Evolutionary conservation across 78 protist species (phyloP).

Genomic region (Chrysochromulina parva): DNA sequence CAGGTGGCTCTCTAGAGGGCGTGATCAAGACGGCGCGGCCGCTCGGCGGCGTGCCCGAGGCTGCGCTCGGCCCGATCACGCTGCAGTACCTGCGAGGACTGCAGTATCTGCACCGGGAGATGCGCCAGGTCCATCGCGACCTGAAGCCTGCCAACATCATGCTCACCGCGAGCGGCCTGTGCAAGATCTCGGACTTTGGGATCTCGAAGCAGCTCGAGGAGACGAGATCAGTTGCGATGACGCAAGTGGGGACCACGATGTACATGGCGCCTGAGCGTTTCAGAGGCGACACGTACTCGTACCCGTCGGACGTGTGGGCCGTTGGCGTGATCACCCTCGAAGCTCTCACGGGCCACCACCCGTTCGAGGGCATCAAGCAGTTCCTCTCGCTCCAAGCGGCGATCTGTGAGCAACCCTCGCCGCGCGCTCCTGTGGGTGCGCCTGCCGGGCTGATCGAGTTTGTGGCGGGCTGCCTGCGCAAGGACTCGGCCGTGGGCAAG

Average conservation of each 20-base stretch:
- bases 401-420: too few relatives aligned
- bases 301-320: slow-evolving; percentile 46
- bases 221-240: slow-evolving; percentile 26
- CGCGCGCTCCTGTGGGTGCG: too few relatives aligned
- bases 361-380: neutral
- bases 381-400: too few relatives aligned
- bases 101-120: slow-evolving; percentile 33
- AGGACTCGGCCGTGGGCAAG: too few relatives aligned
- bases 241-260: slow-evolving; percentile 70
- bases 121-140: slow-evolving; percentile 50
- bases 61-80: neutral
- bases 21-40: slow-evolving; percentile 8
- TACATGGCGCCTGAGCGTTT: slow-evolving; percentile 91
- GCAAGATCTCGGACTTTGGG: slow-evolving; percentile 78
- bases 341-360: neutral
- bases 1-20: slow-evolving; percentile 65
- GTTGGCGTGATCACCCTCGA: slow-evolving; percentile 36
- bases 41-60: neutral
- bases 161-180: slow-evolving; percentile 47
- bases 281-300: slow-evolving; percentile 9
- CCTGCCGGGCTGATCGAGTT: too few relatives aligned
- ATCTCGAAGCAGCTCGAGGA: slow-evolving; percentile 49
- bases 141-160: slow-evolving; percentile 78
- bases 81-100: slow-evolving; percentile 41
- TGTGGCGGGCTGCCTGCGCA: too few relatives aligned